Conservation (phyloP, 805 yeast species). For the Lipomyces spencermartinsiae region DNA sequence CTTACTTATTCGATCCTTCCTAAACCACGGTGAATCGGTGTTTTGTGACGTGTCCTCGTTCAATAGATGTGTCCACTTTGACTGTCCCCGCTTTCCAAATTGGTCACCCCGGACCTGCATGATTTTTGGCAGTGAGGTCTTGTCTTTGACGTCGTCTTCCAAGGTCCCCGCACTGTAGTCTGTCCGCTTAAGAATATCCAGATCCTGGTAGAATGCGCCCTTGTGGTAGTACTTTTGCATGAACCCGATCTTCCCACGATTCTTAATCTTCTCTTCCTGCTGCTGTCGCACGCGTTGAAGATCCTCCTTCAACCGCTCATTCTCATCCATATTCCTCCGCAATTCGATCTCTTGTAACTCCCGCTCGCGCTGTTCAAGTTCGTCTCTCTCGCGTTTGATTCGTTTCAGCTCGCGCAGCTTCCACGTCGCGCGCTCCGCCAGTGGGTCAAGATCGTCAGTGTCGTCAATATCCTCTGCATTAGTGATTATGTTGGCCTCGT, state of each 20-base stretch:
- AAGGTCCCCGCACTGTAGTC: slow-evolving; percentile 42
- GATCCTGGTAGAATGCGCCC: slow-evolving; percentile 48
- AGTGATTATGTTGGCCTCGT: slow-evolving; percentile 41
- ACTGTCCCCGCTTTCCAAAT: slow-evolving; percentile 45
- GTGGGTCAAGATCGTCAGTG: slow-evolving; percentile 64
- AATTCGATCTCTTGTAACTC: slow-evolving; percentile 48
- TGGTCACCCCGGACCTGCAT: slow-evolving; percentile 43
- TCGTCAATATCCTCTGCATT: slow-evolving; percentile 57
- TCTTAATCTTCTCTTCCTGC: slow-evolving; percentile 30
- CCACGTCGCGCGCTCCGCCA: slow-evolving; percentile 54
- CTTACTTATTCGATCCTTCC: slow-evolving; percentile 14
- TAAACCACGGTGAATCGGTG: slow-evolving; percentile 34
- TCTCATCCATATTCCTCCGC: slow-evolving; percentile 45
- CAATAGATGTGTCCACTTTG: slow-evolving; percentile 42
- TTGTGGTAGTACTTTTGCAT: slow-evolving; percentile 44
- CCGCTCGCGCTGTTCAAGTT: slow-evolving; percentile 45
- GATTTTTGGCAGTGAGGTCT: slow-evolving; percentile 42
- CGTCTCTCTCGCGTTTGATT: slow-evolving; percentile 49
- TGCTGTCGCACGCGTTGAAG: slow-evolving; percentile 27
- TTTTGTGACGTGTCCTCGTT: slow-evolving; percentile 45
- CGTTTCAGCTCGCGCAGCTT: slow-evolving; percentile 50
- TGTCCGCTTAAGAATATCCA: slow-evolving; percentile 44
- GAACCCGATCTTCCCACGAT: slow-evolving; percentile 32
- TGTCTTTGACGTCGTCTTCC: slow-evolving; percentile 46
- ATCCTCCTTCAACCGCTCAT: slow-evolving; percentile 38